These are phyloP conservation scores for Hypoxylon sp. DNA, from an alignment of 2,329 filamentous ascomycete species.

Conservation along the genomic window DNA sequence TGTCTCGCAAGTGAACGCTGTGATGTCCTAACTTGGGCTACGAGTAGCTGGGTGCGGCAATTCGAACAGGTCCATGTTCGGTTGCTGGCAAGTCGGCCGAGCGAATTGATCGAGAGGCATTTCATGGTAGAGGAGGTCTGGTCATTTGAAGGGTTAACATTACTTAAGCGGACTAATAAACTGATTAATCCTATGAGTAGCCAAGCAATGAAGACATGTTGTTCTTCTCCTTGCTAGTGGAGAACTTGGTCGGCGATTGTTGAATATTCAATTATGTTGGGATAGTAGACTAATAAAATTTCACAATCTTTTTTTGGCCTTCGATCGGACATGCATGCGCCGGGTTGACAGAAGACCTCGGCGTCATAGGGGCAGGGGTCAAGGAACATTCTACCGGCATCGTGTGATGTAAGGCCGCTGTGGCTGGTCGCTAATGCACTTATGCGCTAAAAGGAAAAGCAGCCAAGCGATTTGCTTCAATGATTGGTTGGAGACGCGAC, in stretches of 20 bases:
- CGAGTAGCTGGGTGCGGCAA: constrained; percentile 59
- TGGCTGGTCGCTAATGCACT: constrained; percentile 11
- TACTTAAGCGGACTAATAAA: constrained; percentile 9
- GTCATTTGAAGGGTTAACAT: constrained; percentile 40
- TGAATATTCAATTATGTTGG: constrained; percentile 48
- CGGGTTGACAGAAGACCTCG: constrained; percentile 40
- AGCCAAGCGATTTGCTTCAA: not conserved
- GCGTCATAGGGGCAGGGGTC: constrained; percentile 47
- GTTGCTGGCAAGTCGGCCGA: constrained; percentile 57
- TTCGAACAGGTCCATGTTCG: constrained; percentile 63
- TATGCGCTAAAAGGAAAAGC: constrained; percentile 4
- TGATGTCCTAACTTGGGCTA: constrained; percentile 53
- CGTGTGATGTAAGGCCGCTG: constrained; percentile 32
- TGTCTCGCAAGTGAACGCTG: constrained; percentile 44
- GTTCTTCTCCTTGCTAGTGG: constrained; percentile 23
- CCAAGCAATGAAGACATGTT: constrained; percentile 40
- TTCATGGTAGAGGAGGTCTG: constrained; percentile 57
- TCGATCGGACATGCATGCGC: constrained; percentile 35
- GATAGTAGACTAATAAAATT: constrained; percentile 44
- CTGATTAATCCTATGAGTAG: constrained; percentile 32
- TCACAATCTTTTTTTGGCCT: constrained; percentile 40
- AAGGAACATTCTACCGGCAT: constrained; percentile 36
- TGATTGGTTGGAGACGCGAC: constrained; percentile 7
- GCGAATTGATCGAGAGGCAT: constrained; percentile 56
- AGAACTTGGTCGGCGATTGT: constrained; percentile 29